A percentile compares a stretch with the other conserved stretches of the same genome.
Conservation (phyloP, 1,139 yeast species). For the Eremothecium sinecaudum region DNA sequence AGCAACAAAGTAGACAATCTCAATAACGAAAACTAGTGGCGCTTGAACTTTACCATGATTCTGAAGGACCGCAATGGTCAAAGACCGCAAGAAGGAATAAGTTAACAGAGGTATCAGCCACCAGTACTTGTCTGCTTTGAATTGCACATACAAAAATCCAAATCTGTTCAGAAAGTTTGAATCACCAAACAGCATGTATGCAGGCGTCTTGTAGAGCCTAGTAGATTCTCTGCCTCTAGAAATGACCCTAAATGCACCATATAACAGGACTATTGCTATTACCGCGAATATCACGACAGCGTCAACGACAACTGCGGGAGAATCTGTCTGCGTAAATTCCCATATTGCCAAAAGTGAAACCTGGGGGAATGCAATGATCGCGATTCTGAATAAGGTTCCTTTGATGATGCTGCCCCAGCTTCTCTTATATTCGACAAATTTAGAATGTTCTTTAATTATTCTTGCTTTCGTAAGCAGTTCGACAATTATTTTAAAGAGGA, state of each 20-base stretch:
- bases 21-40: slow-evolving; percentile 63
- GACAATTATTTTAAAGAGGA: slow-evolving; percentile 62
- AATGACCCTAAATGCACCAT: slow-evolving; percentile 67
- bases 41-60: slow-evolving; percentile 72
- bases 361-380: slow-evolving; percentile 79
- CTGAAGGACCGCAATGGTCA: slow-evolving; percentile 83
- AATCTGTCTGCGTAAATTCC: slow-evolving; percentile 78
- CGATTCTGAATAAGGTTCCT: slow-evolving; percentile 78
- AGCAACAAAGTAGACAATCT: slow-evolving; percentile 54
- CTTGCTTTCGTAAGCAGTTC: slow-evolving; percentile 60
- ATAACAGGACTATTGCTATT: slow-evolving; percentile 50
- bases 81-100: slow-evolving; percentile 64
- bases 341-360: slow-evolving; percentile 72
- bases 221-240: slow-evolving; percentile 64
- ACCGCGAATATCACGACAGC: slow-evolving; percentile 61
- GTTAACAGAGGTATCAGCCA: slow-evolving; percentile 58
- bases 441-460: slow-evolving; percentile 44
- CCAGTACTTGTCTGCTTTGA: slow-evolving; percentile 78
- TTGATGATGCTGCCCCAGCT: slow-evolving; percentile 76
- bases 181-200: slow-evolving; percentile 83
- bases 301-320: slow-evolving; percentile 71
- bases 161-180: slow-evolving; percentile 69
- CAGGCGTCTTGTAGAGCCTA: slow-evolving; percentile 76
- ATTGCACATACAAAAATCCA: slow-evolving; percentile 90
- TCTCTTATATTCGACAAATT: slow-evolving; percentile 67